These are phyloP conservation scores for Spathaspora girioi DNA, from an alignment of 805 yeast genomes.

Conservation along the genomic window DNA sequence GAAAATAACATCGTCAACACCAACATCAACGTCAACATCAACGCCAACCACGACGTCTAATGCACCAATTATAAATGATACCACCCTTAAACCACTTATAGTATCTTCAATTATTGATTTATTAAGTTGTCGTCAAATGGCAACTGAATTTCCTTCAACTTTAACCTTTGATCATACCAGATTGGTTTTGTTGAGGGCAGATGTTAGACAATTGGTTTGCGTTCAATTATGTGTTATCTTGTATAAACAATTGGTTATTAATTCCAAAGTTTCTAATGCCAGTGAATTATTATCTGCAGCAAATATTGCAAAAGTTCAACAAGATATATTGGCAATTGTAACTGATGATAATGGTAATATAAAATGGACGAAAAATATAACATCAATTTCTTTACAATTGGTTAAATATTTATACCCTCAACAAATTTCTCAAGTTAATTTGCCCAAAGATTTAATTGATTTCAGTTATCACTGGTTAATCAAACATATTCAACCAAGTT, in stretches of 20 bases:
- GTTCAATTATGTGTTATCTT: conserved; percentile 68
- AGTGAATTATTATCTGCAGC: conserved; percentile 25
- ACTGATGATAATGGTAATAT: conserved; percentile 83
- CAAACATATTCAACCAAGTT: conserved; percentile 80
- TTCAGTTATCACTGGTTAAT: conserved; percentile 77
- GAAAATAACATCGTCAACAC: conserved; percentile 5
- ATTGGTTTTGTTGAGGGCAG: conserved; percentile 73
- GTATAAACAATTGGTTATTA: conserved; percentile 60
- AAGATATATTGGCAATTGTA: conserved; percentile 72
- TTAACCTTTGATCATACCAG: conserved; percentile 83
- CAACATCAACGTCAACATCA: too few species aligned
- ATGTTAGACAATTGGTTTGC: conserved; percentile 80
- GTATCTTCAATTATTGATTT: conserved; percentile 57
- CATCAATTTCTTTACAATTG: conserved; percentile 66
- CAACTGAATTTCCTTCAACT: conserved; percentile 77
- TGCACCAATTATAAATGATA: conserved; percentile 5
- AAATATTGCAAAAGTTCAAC: conserved; percentile 50
- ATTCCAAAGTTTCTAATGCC: conserved; percentile 9
- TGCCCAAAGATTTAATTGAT: conserved; percentile 42
- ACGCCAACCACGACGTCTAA: background rate
- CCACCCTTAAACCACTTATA: conserved; percentile 33
- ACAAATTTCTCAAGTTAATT: background rate
- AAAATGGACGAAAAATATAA: conserved; percentile 85
- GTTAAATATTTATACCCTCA: conserved; percentile 37
- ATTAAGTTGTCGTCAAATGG: conserved; percentile 76